Evolutionary conservation across 352 stramenopile genomes (phyloP).

Genomic region (Globisporangium recalcitrans): DNA sequence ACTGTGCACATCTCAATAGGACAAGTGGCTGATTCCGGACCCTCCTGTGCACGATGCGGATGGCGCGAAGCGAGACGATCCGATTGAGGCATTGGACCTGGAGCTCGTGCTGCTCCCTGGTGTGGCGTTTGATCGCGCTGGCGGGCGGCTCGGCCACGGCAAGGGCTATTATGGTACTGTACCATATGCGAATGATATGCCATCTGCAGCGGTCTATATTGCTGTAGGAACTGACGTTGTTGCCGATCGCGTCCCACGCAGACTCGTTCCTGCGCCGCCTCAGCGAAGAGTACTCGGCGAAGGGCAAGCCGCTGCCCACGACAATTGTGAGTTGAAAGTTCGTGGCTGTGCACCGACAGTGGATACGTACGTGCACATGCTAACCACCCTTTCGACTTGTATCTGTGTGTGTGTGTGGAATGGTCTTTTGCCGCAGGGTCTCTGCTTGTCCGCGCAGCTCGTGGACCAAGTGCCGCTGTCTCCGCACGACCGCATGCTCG

Average conservation of each 20-base stretch:
- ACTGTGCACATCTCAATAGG: conserved; percentile 26
- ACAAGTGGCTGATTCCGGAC: conserved; percentile 88
- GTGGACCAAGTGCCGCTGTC: conserved; percentile 56
- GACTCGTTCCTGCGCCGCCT: conserved; percentile 73
- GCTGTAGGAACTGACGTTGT: not conserved
- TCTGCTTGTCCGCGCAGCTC: conserved; percentile 58
- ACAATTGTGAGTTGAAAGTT: conserved; percentile 39
- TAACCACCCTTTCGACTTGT: not conserved
- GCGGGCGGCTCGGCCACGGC: conserved; percentile 80
- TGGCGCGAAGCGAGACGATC: conserved; percentile 32
- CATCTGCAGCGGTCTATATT: not conserved
- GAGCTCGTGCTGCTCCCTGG: conserved; percentile 81
- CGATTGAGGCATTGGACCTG: conserved; percentile 42
- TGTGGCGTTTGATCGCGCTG: conserved; percentile 71
- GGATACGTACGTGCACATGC: not conserved
- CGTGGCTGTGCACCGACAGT: not conserved
- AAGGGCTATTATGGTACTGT: conserved; percentile 84
- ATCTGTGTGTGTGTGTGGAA: not conserved
- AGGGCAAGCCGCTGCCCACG: conserved; percentile 32
- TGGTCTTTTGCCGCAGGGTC: conserved; percentile 35
- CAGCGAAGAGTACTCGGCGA: conserved; percentile 35
- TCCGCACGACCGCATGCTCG: conserved; percentile 59
- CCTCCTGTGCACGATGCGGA: conserved; percentile 31
- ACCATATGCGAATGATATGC: no score
- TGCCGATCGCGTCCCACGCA: conserved; percentile 11